phyloP scores from a whole-genome alignment of 441 rosid genomes.

The Jatropha multifida region DNA sequence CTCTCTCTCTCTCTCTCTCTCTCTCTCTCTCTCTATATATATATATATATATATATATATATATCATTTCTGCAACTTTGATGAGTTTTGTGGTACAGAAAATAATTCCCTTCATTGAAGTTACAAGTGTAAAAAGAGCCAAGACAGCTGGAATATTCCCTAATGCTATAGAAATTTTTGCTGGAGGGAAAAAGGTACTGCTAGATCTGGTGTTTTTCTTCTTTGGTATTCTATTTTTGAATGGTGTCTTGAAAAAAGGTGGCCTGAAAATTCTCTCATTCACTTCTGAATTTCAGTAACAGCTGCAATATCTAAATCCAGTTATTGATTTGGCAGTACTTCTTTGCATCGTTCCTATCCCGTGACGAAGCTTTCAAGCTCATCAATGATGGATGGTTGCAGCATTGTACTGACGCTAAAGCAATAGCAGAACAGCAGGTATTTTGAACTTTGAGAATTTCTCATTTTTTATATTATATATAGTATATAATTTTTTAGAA shows the following conservation, averaged over 20 bases:
- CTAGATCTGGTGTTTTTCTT: constrained; percentile 20
- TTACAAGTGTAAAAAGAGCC: constrained; percentile 79
- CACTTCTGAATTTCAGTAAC: constrained; percentile 16
- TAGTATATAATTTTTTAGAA: background rate
- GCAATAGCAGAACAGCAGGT: constrained; percentile 55
- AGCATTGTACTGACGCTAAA: constrained; percentile 46
- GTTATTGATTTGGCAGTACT: constrained; percentile 55
- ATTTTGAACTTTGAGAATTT: constrained; percentile 11
- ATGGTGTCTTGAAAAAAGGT: background rate
- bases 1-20: constrained; percentile 21
- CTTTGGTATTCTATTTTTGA: constrained; percentile 13
- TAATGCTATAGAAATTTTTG: constrained; percentile 85
- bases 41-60: constrained; percentile 7
- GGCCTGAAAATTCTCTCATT: constrained; percentile 6
- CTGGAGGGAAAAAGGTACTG: constrained; percentile 83
- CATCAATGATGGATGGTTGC: constrained; percentile 80
- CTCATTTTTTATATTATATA: background rate
- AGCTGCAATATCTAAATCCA: constrained; percentile 26
- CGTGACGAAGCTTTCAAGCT: constrained; percentile 97
- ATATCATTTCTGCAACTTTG: background rate
- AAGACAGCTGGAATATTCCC: constrained; percentile 97
- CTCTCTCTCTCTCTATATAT: constrained; percentile 4
- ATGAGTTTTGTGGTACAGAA: constrained; percentile 49
- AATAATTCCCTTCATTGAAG: constrained; percentile 64
- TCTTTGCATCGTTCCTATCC: constrained; percentile 93